phyloP scores from a whole-genome alignment of 306 rosid species.

The Arachis hypogaea region DNA sequence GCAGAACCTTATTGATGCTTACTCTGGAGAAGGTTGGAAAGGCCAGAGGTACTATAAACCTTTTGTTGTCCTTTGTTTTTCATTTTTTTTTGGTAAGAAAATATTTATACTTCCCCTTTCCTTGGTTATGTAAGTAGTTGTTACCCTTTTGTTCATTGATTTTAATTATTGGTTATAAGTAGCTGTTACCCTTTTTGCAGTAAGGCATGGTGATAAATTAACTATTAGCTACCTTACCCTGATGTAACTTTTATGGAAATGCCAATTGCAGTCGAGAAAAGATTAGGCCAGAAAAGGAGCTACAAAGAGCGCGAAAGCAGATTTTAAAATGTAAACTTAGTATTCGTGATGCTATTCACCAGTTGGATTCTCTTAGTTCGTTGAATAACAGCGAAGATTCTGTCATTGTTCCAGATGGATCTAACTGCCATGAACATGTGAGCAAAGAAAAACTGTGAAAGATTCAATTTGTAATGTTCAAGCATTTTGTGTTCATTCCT shows the following conservation, averaged over 20 bases:
- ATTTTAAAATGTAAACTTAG: conserved; percentile 84
- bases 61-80: not conserved
- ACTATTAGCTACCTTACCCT: conserved; percentile 16
- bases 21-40: conserved; percentile 95
- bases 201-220: conserved; percentile 19
- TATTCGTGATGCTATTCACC: conserved; percentile 74
- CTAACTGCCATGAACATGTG: conserved; percentile 78
- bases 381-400: conserved; percentile 77
- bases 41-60: conserved; percentile 74
- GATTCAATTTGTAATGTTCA: conserved; percentile 5
- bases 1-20: conserved; percentile 96
- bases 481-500: conserved; percentile 20
- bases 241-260: conserved; percentile 24
- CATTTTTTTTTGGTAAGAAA: not conserved
- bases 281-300: conserved; percentile 87
- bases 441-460: conserved; percentile 29
- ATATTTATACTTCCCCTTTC: not conserved
- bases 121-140: conserved; percentile 1
- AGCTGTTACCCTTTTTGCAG: not conserved
- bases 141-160: conserved; percentile 7
- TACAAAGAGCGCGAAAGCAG: conserved; percentile 80
- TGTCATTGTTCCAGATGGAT: conserved; percentile 77
- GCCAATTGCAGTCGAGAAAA: conserved; percentile 75
- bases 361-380: conserved; percentile 78
- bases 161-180: not conserved